These are phyloP conservation scores for Phytophthora tubulina DNA, from an alignment of 352 stramenopile genomes.

Conservation along the genomic window DNA sequence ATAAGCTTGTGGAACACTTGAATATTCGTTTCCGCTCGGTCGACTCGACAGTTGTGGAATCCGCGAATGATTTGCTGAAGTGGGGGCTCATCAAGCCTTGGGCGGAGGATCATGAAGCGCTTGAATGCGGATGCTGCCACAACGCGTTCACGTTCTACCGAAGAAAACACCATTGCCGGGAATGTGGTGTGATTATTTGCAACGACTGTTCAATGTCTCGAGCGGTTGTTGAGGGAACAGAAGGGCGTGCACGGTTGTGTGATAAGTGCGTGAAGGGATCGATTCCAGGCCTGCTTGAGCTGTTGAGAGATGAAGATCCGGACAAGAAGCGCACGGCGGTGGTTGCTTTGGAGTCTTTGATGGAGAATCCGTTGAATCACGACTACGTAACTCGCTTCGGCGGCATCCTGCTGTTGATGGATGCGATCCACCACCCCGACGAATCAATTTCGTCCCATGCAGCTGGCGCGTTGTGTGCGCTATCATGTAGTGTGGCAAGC, in stretches of 20 bases:
- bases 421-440: conserved; percentile 75
- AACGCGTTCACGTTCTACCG: conserved; percentile 86
- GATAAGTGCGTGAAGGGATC: conserved; percentile 87
- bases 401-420: conserved; percentile 76
- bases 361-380: conserved; percentile 88
- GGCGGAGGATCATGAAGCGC: conserved; percentile 87
- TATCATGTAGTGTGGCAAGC: conserved; percentile 82
- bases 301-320: conserved; percentile 62
- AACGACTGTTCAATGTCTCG: conserved; percentile 88
- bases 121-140: conserved; percentile 78
- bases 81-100: conserved; percentile 90
- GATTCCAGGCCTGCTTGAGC: conserved; percentile 72
- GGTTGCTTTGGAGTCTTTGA: conserved; percentile 82
- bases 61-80: conserved; percentile 85
- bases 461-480: conserved; percentile 76
- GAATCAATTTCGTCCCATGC: conserved; percentile 76
- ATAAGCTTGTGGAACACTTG: conserved; percentile 84
- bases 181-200: conserved; percentile 91
- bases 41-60: conserved; percentile 75
- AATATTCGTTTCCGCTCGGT: conserved; percentile 80
- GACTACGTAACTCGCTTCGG: conserved; percentile 84
- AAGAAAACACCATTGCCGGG: conserved; percentile 86
- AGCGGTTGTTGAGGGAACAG: conserved; percentile 81
- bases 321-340: conserved; percentile 77
- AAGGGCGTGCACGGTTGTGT: conserved; percentile 83